Conservation (phyloP, 2,329 filamentous ascomycete genomes). For the Phaeosphaeriaceae sp. region DNA sequence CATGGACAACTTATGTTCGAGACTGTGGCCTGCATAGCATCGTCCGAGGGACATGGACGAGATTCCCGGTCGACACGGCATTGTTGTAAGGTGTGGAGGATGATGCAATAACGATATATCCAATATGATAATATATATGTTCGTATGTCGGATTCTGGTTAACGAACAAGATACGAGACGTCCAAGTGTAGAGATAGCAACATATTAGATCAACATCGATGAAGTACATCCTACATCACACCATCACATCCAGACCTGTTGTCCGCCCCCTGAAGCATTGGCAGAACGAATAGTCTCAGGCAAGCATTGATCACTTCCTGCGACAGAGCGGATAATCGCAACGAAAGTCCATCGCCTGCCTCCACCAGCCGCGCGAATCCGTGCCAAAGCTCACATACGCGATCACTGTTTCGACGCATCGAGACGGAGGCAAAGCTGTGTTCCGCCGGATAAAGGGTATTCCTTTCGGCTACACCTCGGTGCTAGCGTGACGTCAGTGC, state of each 20-base stretch:
- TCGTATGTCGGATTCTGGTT: neutral
- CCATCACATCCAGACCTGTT: neutral
- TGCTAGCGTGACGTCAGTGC: neutral
- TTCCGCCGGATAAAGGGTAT: neutral
- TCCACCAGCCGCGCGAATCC: conserved; percentile 6
- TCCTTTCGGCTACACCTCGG: neutral
- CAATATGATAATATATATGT: neutral
- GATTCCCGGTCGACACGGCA: conserved; percentile 70
- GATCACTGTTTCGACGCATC: neutral
- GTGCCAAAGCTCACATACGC: neutral
- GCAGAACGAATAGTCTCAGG: neutral
- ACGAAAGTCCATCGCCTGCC: neutral
- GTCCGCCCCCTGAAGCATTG: neutral
- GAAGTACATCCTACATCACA: neutral
- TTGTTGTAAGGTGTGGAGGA: conserved; percentile 26
- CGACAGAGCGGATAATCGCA: conserved; percentile 15
- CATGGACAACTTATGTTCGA: conserved; percentile 73
- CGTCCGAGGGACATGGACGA: conserved; percentile 80
- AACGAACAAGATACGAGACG: neutral
- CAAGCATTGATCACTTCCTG: neutral
- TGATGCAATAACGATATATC: neutral
- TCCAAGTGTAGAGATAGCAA: neutral
- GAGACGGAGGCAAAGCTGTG: neutral
- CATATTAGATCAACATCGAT: neutral
- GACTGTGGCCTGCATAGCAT: conserved; percentile 70